A percentile compares a stretch with the other conserved stretches of the same genome.
Conservation (phyloP, 2,329 filamentous ascomycete species). For the Beauveria sp. region DNA sequence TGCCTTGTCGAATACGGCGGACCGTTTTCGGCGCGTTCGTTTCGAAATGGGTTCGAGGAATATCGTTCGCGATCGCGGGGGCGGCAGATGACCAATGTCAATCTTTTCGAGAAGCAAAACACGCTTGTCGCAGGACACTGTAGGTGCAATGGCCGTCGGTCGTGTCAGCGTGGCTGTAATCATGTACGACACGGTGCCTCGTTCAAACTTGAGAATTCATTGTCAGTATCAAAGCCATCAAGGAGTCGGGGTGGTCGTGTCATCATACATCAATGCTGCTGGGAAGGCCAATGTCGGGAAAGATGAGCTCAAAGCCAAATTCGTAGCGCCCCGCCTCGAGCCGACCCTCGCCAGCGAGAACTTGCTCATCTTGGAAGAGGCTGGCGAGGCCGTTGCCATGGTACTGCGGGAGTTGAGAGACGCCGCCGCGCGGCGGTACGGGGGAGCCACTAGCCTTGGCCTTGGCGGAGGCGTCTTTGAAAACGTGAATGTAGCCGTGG, state of each 20-base stretch:
- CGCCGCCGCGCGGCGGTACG: constrained; percentile 30
- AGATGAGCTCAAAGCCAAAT: constrained; percentile 69
- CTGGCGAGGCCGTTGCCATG: constrained; percentile 73
- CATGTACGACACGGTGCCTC: constrained; percentile 86
- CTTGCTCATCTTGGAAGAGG: constrained; percentile 74
- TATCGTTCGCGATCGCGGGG: constrained; percentile 73
- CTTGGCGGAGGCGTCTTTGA: constrained; percentile 57
- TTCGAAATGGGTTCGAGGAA: constrained; percentile 82
- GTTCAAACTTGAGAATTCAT: constrained; percentile 64
- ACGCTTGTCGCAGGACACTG: constrained; percentile 71
- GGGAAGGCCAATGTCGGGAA: constrained; percentile 62
- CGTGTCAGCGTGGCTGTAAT: constrained; percentile 84
- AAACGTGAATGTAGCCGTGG: constrained; percentile 73
- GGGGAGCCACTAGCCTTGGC: constrained; percentile 41
- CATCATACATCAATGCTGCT: constrained; percentile 85
- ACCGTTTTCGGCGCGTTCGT: constrained; percentile 55
- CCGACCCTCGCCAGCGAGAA: constrained; percentile 70
- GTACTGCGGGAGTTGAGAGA: constrained; percentile 43
- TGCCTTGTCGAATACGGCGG: constrained; percentile 34
- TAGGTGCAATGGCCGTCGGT: constrained; percentile 77
- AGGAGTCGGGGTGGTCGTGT: background rate
- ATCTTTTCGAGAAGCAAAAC: constrained; percentile 74
- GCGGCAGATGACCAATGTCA: constrained; percentile 68
- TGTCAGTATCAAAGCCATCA: background rate
- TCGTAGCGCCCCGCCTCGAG: constrained; percentile 68